Base-by-base conservation (phyloP, 1,139 yeast species). In the Zygosaccharomyces pseudobailii region DNA sequence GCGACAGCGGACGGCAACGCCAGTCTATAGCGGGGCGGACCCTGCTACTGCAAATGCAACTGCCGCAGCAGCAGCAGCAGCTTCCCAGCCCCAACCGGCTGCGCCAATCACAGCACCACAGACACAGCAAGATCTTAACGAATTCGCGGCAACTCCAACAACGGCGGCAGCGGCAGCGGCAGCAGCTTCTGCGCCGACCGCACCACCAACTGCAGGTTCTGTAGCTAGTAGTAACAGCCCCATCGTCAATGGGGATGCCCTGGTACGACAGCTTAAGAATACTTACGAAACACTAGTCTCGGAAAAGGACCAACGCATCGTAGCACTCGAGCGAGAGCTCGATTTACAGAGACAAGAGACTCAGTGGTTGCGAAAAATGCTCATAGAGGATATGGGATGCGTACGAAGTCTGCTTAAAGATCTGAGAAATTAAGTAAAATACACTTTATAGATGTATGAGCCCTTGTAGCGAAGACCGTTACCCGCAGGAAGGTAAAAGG, bases 351-450 rank as follows among this genome's bases (percentile, higher is more conserved):
- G 65, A 40, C 62, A 60, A 46, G 69, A 65, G 44, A 61, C 62
- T 2, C 59, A 56, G 37, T 63, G 68, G 69, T 48, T 65, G 36
- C 56, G 66, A 41, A 65, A 64, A 45, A 58, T 65, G 62, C 48
- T 65, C 25, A 59, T 63, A 37, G 69, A 65, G 47, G 69, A 65
- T 43, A 59, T 65, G 63, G 67, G 67, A 4, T 61, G 64, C 50
- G 57, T 65, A 5, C 49, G 68, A 46, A 61, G 64, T 45, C 50
- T 61, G 49, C 47, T 63, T 10, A 56, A 55, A 22, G 62, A 60
- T 36, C 49, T 58, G 17, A 43, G 56, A 44, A 48, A 50, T 33
- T 52, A 51, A 43, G 27, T 34, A 32, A 34, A 32, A 32, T 32
- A 21, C 42, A 17, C 27, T 34, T 34, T 34, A 10, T 28, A 41